Evolutionary conservation across 1,284 basidiomycete species (phyloP), one percentile per base, ranked within the genome.

Genomic region (Sanghuangporus baumii): DNA sequence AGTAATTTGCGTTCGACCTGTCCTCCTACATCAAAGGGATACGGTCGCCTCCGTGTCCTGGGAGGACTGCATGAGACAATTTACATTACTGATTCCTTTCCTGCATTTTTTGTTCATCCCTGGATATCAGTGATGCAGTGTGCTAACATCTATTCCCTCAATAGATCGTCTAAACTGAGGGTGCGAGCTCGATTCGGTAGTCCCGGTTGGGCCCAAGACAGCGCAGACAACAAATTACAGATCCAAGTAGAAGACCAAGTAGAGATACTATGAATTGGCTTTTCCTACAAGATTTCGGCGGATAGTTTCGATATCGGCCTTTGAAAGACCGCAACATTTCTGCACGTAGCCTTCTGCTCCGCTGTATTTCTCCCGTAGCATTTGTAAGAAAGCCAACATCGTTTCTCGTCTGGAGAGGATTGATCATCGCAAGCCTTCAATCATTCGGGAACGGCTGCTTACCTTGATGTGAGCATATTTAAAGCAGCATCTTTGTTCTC

Each of bases 391-490:
- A 1, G 86, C 83, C 2, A 76, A 67, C 89, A 91, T 91, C 0
- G 87, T 89, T 68, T 88, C 87, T 48, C 78, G 78, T 59, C 88
- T 91, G 66, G 36, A 14, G 34, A 38, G 50, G 6, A n/a, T 18
- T 8, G 57, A 62, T 67, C n/a, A 66, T 61, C 36, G 20, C 8
- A 47, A 6, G 20, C 38, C 59, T 57, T 34, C 31, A 47, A 56
- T 38, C 34, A 52, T 38, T 55, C 59, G 56, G 41, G n/a, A 36
- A 16, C 78, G 62, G 70, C 36, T 14, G 40, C 66, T 46, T 43
- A 89, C 89, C 86, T 80, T 68, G 88, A 90, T 3, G 85, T 83
- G 54, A 91, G 82, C 88, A 91, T 89, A 66, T 88, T 90, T 14
- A 89, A 74, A 1, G 88, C 88, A 23, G 88, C 87, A 62, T 88